Evolutionary conservation across 2,329 filamentous ascomycete genomes (phyloP).

Genomic region (Teratosphaeria pseudoeucalypti): DNA sequence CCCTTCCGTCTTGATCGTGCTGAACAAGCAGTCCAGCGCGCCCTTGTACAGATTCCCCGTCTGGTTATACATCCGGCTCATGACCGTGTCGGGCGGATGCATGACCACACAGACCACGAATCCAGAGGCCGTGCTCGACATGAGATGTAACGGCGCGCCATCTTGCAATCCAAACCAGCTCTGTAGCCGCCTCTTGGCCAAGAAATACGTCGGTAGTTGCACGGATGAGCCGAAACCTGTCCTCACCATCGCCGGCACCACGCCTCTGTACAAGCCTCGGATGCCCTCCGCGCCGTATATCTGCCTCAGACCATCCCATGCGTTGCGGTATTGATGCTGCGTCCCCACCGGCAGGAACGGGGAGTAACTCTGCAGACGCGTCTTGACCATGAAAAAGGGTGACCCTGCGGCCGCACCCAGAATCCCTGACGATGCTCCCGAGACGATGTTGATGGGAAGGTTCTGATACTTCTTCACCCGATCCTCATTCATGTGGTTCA

Average conservation of each 20-base stretch:
- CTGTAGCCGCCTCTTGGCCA: slow-evolving; percentile 78
- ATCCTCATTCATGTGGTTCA: slow-evolving; percentile 47
- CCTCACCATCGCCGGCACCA: slow-evolving; percentile 86
- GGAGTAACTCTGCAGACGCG: slow-evolving; percentile 84
- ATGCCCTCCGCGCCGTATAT: slow-evolving; percentile 73
- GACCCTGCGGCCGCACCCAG: slow-evolving; percentile 87
- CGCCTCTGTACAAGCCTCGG: slow-evolving; percentile 75
- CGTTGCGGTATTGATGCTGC: slow-evolving; percentile 87
- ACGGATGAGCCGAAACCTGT: slow-evolving; percentile 94
- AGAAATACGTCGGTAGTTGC: slow-evolving; percentile 95
- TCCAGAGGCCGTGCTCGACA: slow-evolving; percentile 79
- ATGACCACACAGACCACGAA: slow-evolving; percentile 97
- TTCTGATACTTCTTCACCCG: slow-evolving; percentile 51
- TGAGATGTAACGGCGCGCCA: slow-evolving; percentile 75
- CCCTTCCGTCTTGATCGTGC: slow-evolving; percentile 86
- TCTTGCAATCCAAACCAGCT: slow-evolving; percentile 82
- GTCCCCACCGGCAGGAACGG: slow-evolving; percentile 89
- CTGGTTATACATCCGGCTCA: slow-evolving; percentile 98
- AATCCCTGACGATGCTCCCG: slow-evolving; percentile 78
- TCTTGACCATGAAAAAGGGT: slow-evolving; percentile 97
- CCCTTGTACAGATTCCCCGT: slow-evolving; percentile 93
- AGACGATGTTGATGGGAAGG: slow-evolving; percentile 84
- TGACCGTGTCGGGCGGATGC: slow-evolving; percentile 98
- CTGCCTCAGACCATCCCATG: slow-evolving; percentile 67
- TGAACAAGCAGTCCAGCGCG: slow-evolving; percentile 81